A percentile compares a stretch with the other conserved stretches of the same genome.
Conservation (phyloP, 202 grass and related monocot species). For the Sporobolus alterniflorus region DNA sequence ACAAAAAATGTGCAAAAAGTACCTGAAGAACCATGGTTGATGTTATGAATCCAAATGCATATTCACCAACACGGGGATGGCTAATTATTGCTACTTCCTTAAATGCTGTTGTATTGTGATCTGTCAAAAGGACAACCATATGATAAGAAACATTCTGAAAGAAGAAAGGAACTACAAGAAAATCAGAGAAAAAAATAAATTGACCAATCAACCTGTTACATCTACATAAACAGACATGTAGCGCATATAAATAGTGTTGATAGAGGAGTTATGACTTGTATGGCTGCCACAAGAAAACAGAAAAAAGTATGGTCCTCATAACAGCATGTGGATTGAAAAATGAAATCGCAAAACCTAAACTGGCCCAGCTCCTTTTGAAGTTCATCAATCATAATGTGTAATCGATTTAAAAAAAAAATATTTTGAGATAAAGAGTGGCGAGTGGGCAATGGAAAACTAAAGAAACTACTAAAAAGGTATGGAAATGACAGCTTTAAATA, state of each 20-base stretch:
- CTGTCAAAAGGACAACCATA: constrained; percentile 49
- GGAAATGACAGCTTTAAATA: neutral
- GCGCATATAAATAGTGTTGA: neutral
- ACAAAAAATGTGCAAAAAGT: constrained; percentile 24
- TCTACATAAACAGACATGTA: constrained; percentile 1
- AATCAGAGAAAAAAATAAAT: constrained; percentile 16
- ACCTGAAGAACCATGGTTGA: constrained; percentile 94
- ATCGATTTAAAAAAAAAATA: neutral
- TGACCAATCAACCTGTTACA: neutral
- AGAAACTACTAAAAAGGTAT: neutral
- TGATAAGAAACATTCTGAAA: neutral
- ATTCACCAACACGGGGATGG: constrained; percentile 96
- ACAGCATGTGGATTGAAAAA: neutral
- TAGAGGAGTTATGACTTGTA: neutral
- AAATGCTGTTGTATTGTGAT: constrained; percentile 97
- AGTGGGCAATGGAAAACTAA: neutral
- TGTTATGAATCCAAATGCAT: constrained; percentile 99
- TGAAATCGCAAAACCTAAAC: neutral
- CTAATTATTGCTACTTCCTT: constrained; percentile 98
- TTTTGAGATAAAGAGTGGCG: neutral
- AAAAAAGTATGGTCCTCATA: neutral
- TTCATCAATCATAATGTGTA: constrained; percentile 18
- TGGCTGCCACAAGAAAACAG: neutral
- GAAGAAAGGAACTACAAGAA: constrained; percentile 16
- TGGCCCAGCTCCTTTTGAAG: constrained; percentile 12